These are phyloP conservation scores for Macaranga tanarius DNA, from an alignment of 441 rosid genomes.

Conservation along the genomic window DNA sequence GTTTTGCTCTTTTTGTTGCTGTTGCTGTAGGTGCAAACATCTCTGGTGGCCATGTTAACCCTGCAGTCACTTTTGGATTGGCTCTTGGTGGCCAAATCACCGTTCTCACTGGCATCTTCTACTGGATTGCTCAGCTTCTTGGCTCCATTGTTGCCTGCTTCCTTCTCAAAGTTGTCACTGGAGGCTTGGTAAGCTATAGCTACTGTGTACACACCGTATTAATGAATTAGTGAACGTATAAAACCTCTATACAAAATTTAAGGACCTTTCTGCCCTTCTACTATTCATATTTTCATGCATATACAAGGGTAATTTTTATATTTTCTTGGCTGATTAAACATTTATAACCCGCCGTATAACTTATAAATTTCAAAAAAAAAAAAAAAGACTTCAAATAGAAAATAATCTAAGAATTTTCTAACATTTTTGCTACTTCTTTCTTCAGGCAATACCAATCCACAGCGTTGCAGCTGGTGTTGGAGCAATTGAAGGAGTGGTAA, in stretches of 20 bases:
- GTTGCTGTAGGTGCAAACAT: constrained; percentile 85
- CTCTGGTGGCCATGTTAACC: constrained; percentile 96
- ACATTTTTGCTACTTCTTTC: background rate
- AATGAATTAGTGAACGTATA: background rate
- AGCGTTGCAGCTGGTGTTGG: constrained; percentile 75
- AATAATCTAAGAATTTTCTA: background rate
- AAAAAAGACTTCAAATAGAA: too few relatives aligned
- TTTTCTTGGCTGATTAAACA: too few relatives aligned
- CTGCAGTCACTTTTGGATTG: constrained; percentile 89
- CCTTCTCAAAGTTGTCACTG: constrained; percentile 73
- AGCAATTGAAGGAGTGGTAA: constrained; percentile 72
- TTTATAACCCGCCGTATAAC: too few relatives aligned
- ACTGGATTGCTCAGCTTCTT: constrained; percentile 88
- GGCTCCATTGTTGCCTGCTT: constrained; percentile 88
- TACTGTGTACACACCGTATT: too few relatives aligned
- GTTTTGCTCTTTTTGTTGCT: constrained; percentile 84
- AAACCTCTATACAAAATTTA: background rate
- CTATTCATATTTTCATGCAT: too few relatives aligned
- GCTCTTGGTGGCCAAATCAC: constrained; percentile 94
- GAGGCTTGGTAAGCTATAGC: constrained; percentile 58
- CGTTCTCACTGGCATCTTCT: constrained; percentile 79
- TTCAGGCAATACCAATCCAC: constrained; percentile 70
- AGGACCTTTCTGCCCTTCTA: background rate
- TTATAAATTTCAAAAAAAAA: too few relatives aligned
- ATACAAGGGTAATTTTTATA: too few relatives aligned